Evolutionary conservation across 1,284 basidiomycete species (phyloP), one percentile per base, ranked within the genome.

Genomic region (Coriolopsis trogii): DNA sequence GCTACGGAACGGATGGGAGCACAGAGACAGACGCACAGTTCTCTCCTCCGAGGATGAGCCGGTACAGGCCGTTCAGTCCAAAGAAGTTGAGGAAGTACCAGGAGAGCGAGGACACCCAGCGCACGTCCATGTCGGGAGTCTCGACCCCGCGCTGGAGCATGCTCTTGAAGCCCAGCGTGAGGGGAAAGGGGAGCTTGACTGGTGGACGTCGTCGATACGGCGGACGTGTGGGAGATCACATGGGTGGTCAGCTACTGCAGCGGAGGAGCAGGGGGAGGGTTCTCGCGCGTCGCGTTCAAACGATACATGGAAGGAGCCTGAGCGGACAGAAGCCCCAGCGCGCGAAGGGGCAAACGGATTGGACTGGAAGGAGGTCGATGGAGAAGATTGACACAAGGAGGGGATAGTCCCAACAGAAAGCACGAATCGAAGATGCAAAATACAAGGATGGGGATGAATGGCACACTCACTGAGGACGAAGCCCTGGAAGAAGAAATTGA

Each of bases 1-100:
- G 46, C 20, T 33, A 29, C 45, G 26, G 33, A 29, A 26, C 18
- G 31, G 49, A 39, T 47, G 39, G 39, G 33, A 34, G 1, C 6
- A 34, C 40, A 38, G 29, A 39, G 37, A 43, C 13, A 31, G 26
- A 74, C 87, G 66, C 63, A 96, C 95, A 82, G 66, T 97, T 96
- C 55, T 95, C 93, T 41, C 84, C 83, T 7, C 97, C 97, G 51
- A 99, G 85, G 47, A 99, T 84, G 48, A 98, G 85, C 53, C 90
- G 88, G 77, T 98, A 98, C 12, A 99, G 75, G 15, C 95, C 95
- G 66, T 98, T 98, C 52, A 99, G 76, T 47, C 97, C 97, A 68
- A 99, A 99, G 69, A 98, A 91, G 75, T 98, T 98, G 63, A 99
- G 84, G 73, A 99, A 99, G 74, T 99, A 99, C 97, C 97, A 99